Evolutionary conservation across 805 yeast species (phyloP).

Genomic region (Clavispora santaluciae): DNA sequence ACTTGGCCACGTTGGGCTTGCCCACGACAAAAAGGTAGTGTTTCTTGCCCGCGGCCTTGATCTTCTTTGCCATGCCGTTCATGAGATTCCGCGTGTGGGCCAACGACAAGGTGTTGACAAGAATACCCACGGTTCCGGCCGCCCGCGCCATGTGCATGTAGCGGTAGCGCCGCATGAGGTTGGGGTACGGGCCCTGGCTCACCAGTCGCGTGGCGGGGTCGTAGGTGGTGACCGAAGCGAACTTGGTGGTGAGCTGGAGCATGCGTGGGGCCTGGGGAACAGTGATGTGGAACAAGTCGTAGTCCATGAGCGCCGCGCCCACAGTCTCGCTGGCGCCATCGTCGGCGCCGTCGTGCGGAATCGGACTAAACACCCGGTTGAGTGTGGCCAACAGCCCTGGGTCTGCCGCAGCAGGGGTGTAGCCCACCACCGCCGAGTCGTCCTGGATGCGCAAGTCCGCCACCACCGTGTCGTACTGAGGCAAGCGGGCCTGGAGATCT

Average conservation of each 20-base stretch:
- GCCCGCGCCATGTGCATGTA: slow-evolving; percentile 85
- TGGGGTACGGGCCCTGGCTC: slow-evolving; percentile 63
- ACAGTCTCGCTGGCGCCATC: slow-evolving; percentile 16
- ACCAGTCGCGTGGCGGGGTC: slow-evolving; percentile 36
- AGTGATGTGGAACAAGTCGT: slow-evolving; percentile 64
- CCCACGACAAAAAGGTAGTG: slow-evolving; percentile 95
- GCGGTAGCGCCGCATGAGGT: slow-evolving; percentile 77
- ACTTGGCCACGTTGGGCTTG: slow-evolving; percentile 93
- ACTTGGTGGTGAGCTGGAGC: slow-evolving; percentile 68
- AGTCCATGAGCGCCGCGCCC: slow-evolving; percentile 36
- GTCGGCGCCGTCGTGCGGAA: slow-evolving; percentile 19
- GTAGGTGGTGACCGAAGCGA: slow-evolving; percentile 47
- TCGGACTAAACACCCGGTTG: slow-evolving; percentile 16
- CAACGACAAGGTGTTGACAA: slow-evolving; percentile 85
- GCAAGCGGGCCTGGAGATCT: slow-evolving; percentile 26
- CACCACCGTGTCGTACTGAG: slow-evolving; percentile 20
- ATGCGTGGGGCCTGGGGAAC: slow-evolving; percentile 75
- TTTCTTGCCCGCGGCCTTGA: slow-evolving; percentile 77
- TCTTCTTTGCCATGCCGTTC: slow-evolving; percentile 53
- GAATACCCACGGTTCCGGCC: slow-evolving; percentile 87
- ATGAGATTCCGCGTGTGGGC: slow-evolving; percentile 67
- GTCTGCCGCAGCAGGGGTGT: slow-evolving; percentile 17
- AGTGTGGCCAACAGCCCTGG: slow-evolving; percentile 5
- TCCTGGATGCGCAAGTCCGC: slow-evolving; percentile 29
- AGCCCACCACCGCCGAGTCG: slow-evolving; percentile 42